Percentiles rank a stretch among this genome's conserved stretches.
Conservation (phyloP, 176 grass and related monocot species). For the Saccharum spontaneum region DNA sequence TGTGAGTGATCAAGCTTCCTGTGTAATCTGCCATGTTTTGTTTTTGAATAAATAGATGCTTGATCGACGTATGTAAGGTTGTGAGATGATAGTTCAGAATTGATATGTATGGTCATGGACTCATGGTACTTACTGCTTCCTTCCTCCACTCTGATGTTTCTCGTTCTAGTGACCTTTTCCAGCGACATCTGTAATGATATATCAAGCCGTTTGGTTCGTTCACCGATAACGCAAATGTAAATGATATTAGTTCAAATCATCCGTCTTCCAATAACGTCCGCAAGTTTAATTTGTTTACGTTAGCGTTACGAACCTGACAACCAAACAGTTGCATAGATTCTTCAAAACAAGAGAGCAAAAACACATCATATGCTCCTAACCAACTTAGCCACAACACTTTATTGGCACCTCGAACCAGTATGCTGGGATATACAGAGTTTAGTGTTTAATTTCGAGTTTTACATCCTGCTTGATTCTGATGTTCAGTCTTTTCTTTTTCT, state of each 20-base stretch:
- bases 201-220: too few relatives aligned
- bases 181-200: neutral
- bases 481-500: too few relatives aligned
- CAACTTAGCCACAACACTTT: neutral
- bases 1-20: constrained; percentile 22
- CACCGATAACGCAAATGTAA: too few relatives aligned
- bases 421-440: too few relatives aligned
- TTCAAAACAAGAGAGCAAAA: neutral
- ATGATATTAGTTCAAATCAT: too few relatives aligned
- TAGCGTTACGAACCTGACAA: too few relatives aligned
- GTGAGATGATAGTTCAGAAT: neutral
- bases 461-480: too few relatives aligned
- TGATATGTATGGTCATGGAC: neutral
- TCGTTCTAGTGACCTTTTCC: neutral
- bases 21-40: constrained; percentile 20
- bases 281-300: too few relatives aligned
- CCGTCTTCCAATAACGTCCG: too few relatives aligned
- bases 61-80: constrained; percentile 7
- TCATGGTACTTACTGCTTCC: neutral
- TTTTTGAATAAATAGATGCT: constrained; percentile 20
- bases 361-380: too few relatives aligned
- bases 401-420: neutral
- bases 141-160: neutral
- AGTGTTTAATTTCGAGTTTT: too few relatives aligned
- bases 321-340: neutral